These are phyloP conservation scores for Cenchrus americanus DNA, from an alignment of 176 grass and related monocot genomes.

Conservation along the genomic window DNA sequence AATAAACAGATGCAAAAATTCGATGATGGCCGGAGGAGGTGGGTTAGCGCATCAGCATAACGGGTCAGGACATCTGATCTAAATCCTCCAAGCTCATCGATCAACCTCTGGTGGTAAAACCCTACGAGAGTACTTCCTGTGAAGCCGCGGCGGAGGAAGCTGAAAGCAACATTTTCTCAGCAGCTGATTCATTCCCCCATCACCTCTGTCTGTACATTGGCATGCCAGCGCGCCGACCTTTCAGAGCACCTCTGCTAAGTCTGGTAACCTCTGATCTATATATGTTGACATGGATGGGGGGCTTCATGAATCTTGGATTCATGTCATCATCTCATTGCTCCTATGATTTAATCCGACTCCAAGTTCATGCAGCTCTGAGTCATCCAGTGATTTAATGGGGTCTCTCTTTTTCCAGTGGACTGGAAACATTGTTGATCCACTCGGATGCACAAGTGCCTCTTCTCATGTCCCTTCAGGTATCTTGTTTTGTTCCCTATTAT, in stretches of 20 bases:
- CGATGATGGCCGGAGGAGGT: neutral
- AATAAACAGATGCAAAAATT: slow-evolving; percentile 38
- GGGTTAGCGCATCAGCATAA: slow-evolving; percentile 31
- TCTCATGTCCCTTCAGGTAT: neutral
- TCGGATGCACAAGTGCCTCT: neutral
- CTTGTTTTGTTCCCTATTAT: neutral
- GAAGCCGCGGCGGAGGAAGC: neutral
- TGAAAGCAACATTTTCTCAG: neutral
- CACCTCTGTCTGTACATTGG: slow-evolving; percentile 34
- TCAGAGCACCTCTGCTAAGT: neutral
- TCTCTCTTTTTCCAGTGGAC: neutral
- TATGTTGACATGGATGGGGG: neutral
- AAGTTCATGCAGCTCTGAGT: neutral
- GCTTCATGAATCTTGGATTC: slow-evolving; percentile 8
- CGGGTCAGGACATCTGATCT: slow-evolving; percentile 33
- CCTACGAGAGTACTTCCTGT: neutral
- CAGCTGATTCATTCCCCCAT: neutral
- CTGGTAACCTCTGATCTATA: neutral
- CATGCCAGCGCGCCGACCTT: neutral
- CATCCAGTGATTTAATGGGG: neutral
- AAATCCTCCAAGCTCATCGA: slow-evolving; percentile 38
- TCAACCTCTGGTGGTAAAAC: slow-evolving; percentile 6
- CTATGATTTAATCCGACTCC: neutral
- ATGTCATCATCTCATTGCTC: neutral
- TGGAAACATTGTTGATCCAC: neutral